These are phyloP conservation scores for Ustilago bromivora DNA, from an alignment of 1,284 basidiomycete species.

Conservation along the genomic window DNA sequence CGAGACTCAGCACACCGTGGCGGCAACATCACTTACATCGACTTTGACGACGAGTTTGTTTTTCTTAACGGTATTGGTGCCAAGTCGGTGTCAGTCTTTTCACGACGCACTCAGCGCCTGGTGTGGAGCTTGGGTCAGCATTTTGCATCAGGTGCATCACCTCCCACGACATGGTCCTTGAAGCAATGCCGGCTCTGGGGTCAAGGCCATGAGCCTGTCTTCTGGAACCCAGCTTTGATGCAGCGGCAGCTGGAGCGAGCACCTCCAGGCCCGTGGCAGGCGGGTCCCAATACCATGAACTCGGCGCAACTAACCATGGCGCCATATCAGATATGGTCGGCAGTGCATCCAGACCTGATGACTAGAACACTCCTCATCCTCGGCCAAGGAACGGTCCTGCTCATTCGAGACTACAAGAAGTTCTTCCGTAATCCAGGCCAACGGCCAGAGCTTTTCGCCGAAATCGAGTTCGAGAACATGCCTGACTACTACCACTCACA, in stretches of 20 bases:
- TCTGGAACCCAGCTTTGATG: conserved; percentile 15
- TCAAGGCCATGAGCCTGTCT: background rate
- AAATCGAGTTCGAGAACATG: conserved; percentile 40
- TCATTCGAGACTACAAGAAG: conserved; percentile 54
- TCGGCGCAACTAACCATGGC: conserved; percentile 44
- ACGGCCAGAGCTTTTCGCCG: conserved; percentile 32
- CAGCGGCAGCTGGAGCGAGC: conserved; percentile 6
- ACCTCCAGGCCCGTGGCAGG: conserved; percentile 38
- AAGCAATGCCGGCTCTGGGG: background rate
- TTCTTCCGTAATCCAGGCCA: conserved; percentile 33
- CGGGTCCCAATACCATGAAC: conserved; percentile 42
- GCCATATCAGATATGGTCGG: conserved; percentile 53
- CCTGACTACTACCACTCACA: conserved; percentile 15
- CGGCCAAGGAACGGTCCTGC: conserved; percentile 52
- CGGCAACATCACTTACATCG: conserved; percentile 61
- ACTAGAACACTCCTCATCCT: conserved; percentile 59
- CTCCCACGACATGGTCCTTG: conserved; percentile 29
- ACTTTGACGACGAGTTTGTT: conserved; percentile 61
- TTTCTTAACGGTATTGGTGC: conserved; percentile 54
- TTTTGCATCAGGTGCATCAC: conserved; percentile 35
- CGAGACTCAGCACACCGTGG: conserved; percentile 32
- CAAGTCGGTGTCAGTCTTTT: conserved; percentile 48
- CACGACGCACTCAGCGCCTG: conserved; percentile 29
- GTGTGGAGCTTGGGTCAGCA: conserved; percentile 57
- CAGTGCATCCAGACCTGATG: conserved; percentile 56